Evolutionary conservation across 257 asterid genomes (phyloP).

Genomic region (Nicotiana benthamiana): DNA sequence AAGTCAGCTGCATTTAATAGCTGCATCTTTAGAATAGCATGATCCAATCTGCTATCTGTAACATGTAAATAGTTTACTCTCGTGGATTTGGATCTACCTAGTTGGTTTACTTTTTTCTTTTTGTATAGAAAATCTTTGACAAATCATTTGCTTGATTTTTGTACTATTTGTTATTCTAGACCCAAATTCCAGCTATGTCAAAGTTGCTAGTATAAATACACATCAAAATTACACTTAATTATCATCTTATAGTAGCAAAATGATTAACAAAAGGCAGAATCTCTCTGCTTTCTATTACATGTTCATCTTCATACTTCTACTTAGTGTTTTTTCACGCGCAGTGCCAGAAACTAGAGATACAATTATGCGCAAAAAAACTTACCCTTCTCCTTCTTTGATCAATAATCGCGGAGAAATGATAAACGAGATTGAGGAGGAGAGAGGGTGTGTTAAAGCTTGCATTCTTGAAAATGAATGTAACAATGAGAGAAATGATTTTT

Average conservation of each 20-base stretch:
- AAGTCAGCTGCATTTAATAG: neutral
- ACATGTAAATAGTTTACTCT: neutral
- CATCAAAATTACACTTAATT: neutral
- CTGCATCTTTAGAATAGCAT: neutral
- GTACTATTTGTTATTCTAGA: neutral
- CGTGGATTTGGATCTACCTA: neutral
- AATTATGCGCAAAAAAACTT: too few relatives aligned
- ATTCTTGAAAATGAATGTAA: neutral
- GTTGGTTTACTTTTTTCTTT: neutral
- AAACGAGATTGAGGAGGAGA: neutral
- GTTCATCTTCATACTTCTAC: neutral
- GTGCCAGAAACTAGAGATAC: too few relatives aligned
- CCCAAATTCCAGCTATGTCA: neutral
- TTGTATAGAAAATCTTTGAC: neutral
- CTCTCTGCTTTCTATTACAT: neutral
- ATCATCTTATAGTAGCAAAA: neutral
- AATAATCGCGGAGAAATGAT: neutral
- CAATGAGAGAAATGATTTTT: neutral
- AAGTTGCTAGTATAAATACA: neutral
- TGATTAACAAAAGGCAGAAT: neutral
- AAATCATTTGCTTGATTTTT: neutral
- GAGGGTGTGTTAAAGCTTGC: neutral
- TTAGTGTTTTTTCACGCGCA: too few relatives aligned
- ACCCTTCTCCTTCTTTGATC: neutral
- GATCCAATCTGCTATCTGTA: neutral